A percentile compares a stretch with the other conserved stretches of the same genome.
Evolutionary conservation across 495 filamentous ascomycete genomes (phyloP).

Genomic region (Aspergillus affinis): DNA sequence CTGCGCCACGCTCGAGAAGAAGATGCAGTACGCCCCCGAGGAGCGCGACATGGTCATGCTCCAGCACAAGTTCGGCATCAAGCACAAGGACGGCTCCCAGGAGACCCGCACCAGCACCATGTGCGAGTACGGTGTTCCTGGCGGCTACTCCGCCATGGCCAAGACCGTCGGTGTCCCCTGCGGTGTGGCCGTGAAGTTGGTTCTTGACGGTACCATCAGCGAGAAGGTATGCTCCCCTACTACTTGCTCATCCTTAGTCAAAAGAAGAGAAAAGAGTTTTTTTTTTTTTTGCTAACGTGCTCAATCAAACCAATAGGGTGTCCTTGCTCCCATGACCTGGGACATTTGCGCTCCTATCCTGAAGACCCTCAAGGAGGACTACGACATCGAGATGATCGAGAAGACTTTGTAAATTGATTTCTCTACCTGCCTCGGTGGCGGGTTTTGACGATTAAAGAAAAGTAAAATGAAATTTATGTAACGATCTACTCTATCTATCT

Average conservation of each 20-base stretch:
- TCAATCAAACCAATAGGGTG: slow-evolving; percentile 39
- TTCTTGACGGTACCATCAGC: slow-evolving; percentile 77
- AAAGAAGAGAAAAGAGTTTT: not conserved
- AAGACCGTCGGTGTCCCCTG: slow-evolving; percentile 71
- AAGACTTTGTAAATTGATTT: slow-evolving; percentile 36
- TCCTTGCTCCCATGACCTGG: slow-evolving; percentile 77
- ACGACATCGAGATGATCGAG: slow-evolving; percentile 51
- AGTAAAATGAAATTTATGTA: not conserved
- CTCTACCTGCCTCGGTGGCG: not conserved
- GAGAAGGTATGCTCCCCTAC: slow-evolving; percentile 47
- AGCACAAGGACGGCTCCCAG: slow-evolving; percentile 70
- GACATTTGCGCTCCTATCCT: slow-evolving; percentile 68
- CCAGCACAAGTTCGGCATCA: slow-evolving; percentile 91
- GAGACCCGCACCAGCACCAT: slow-evolving; percentile 81
- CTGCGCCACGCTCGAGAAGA: slow-evolving; percentile 84
- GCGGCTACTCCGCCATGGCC: slow-evolving; percentile 87
- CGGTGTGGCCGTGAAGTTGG: slow-evolving; percentile 69
- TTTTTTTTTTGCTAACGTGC: not conserved
- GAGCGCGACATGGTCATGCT: slow-evolving; percentile 89
- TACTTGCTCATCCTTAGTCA: not conserved
- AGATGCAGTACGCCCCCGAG: slow-evolving; percentile 82
- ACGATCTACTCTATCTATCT: slow-evolving; percentile 1
- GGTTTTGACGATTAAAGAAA: not conserved
- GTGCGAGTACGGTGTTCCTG: slow-evolving; percentile 79
- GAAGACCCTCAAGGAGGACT: slow-evolving; percentile 65